Percentiles rank a stretch among this genome's conserved stretches.
These are phyloP conservation scores for Sporodiniella umbellata DNA, from an alignment of 371 early-diverging fungal genomes.

Conservation along the genomic window DNA sequence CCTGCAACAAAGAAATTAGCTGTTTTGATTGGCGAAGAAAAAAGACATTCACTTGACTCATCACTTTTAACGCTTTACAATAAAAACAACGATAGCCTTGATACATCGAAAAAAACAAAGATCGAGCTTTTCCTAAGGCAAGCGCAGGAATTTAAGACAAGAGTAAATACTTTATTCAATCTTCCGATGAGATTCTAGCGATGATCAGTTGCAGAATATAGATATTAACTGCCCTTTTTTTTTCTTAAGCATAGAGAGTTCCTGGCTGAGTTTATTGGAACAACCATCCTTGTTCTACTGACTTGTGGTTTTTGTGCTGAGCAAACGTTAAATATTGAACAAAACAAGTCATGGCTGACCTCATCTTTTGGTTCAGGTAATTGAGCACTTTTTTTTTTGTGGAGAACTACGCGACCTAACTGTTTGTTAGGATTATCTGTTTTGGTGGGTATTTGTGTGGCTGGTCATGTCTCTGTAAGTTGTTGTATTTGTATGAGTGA, in stretches of 20 bases:
- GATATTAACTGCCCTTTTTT: neutral
- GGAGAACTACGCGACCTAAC: neutral
- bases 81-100: neutral
- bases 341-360: constrained; percentile 36
- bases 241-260: constrained; percentile 53
- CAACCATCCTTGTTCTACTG: constrained; percentile 66
- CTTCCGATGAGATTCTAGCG: too few species aligned
- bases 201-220: too few species aligned
- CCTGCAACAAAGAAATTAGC: too few species aligned
- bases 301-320: constrained; percentile 67
- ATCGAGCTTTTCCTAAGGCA: neutral
- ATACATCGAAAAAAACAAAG: neutral
- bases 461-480: constrained; percentile 76
- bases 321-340: constrained; percentile 25
- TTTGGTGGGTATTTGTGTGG: constrained; percentile 54
- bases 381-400: neutral
- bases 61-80: neutral
- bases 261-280: constrained; percentile 83
- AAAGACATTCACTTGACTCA: neutral
- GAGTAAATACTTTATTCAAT: neutral
- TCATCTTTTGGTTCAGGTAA: constrained; percentile 39
- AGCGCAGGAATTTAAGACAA: neutral
- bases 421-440: constrained; percentile 31
- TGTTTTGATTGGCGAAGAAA: neutral
- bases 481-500: too few species aligned